Base-by-base conservation (phyloP, 805 yeast species). In the Dipodascus geniculatus region DNA sequence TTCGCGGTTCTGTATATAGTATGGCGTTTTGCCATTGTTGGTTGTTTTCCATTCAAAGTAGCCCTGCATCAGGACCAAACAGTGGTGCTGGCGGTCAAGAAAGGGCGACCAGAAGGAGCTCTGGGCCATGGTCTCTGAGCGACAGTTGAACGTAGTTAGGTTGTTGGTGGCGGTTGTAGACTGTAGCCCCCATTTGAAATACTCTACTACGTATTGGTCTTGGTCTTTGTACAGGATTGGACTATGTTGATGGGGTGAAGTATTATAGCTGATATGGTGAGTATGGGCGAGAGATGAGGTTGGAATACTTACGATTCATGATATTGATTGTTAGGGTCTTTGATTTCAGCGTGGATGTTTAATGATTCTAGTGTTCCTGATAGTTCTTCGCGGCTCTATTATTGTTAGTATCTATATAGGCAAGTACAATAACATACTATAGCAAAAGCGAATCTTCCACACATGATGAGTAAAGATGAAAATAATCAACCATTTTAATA, bases 11-110 rank as follows among this genome's bases (percentile, higher is more conserved):
- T 74, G 77, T 17, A 89, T 74, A 61, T 71, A 90, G 63, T 83
- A 79, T 0, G 96, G 96, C 11, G 11, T 38, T 38, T 38, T 38
- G 8, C 20, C 14, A 38, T 38, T 38, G 8, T 70, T 48, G 62
- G 80, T 83, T 63, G 69, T 9, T 62, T 58, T 58, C 96, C 97
- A 90, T 67, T 90, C 97, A 63, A 79, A 90, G 66, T 90, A 90
- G 0, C 96, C 96, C 61, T 79, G 77, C 42, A 86, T 75, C 0
- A 95, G 91, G 0, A 88, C 79, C 0, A 83, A 81, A 64, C 96
- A 89, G 42, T 96, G 70, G 3, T 71, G 69, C 6, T 68, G 67
- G 22, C 73, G 68, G 38, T 74, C 68, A 3, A 78, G 71, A 1
- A 71, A 56, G 3, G 71, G 71, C 96, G 96, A 89, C 44, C 66